Conservation (phyloP, 2,329 filamentous ascomycete genomes). For the Apiospora saccharicola region DNA sequence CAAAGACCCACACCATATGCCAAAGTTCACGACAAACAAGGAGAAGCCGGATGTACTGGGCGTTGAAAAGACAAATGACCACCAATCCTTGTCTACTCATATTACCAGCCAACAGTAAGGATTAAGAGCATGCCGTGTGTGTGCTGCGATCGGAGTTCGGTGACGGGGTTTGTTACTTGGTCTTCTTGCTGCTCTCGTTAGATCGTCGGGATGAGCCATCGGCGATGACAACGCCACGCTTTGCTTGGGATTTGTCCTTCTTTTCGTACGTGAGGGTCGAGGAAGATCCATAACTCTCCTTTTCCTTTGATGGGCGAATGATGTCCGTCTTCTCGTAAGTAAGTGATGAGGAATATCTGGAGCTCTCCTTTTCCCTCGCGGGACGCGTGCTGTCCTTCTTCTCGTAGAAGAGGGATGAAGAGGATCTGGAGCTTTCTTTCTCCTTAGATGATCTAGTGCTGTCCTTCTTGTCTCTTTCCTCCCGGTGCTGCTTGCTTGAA, state of each 20-base stretch:
- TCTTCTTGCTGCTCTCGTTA: constrained; percentile 19
- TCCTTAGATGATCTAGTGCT: constrained; percentile 31
- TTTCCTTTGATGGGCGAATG: constrained; percentile 28
- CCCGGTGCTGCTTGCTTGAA: constrained; percentile 3
- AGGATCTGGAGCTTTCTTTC: constrained; percentile 32
- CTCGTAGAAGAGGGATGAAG: constrained; percentile 24
- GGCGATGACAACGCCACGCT: constrained; percentile 27
- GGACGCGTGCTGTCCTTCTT: constrained; percentile 33
- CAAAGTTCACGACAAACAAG: background rate
- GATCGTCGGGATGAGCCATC: constrained; percentile 25
- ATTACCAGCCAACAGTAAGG: background rate
- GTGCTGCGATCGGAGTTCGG: background rate
- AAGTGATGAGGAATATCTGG: constrained; percentile 23
- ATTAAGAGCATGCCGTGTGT: background rate
- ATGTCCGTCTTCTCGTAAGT: constrained; percentile 30
- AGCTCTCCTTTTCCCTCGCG: constrained; percentile 26
- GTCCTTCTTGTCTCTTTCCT: constrained; percentile 31
- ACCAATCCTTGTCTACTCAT: background rate
- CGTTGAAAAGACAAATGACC: background rate
- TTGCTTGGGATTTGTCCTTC: constrained; percentile 28
- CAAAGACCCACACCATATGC: background rate
- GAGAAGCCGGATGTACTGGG: background rate
- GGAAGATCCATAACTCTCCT: constrained; percentile 19
- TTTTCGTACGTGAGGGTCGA: constrained; percentile 21
- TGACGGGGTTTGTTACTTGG: background rate